Base-by-base conservation (phyloP, 148 eudicot genomes). In the Arbutus unedo region DNA sequence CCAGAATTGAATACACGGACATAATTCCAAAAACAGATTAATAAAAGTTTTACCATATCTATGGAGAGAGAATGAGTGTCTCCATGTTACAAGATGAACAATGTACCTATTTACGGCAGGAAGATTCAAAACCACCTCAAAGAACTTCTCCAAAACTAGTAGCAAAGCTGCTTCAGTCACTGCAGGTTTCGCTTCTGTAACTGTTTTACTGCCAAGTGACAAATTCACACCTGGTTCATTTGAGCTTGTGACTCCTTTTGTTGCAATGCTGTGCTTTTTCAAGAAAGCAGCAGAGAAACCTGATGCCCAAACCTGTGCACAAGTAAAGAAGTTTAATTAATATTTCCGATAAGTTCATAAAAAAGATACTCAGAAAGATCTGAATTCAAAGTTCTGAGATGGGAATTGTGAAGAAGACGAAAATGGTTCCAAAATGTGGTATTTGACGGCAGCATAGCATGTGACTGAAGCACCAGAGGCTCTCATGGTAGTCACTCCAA, bases 241-340 rank as follows among this genome's bases (percentile, higher is more conserved):
- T 21, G 83, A 64, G 47, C 50, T 56, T 47, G 59, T 16, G 60
- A 81, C 80, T 74, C 96, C 94, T 88, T 92, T 92, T 47, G 97
- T 87, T 48, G 98, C 98, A 59, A 93, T 51, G 56, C 99, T 97
- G 15, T 89, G 91, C 88, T 93, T 97, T 86, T 97, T 97, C 81
- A 97, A 81, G 86, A 97, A 92, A 72, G 99, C 99, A 84, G 99
- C 98, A 85, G 98, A 97, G 88, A 97, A 97, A 25, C 99, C 99
- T 18, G 97, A 92, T 59, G 99, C 98, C 91, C 92, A 97, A n/a
- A 97, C 98, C 99, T 97, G 81, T 64, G 83, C 19, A 59, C 41
- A 83, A 77, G 62, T 67, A 59, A 60, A 53, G 8, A 71, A n/a
- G 55, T 43, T n/a, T 2, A 80, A 51, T 62, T 50, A 70, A 8